These are phyloP conservation scores for Fusarium praegraminearum DNA, from an alignment of 2,329 filamentous ascomycete species.

Conservation along the genomic window DNA sequence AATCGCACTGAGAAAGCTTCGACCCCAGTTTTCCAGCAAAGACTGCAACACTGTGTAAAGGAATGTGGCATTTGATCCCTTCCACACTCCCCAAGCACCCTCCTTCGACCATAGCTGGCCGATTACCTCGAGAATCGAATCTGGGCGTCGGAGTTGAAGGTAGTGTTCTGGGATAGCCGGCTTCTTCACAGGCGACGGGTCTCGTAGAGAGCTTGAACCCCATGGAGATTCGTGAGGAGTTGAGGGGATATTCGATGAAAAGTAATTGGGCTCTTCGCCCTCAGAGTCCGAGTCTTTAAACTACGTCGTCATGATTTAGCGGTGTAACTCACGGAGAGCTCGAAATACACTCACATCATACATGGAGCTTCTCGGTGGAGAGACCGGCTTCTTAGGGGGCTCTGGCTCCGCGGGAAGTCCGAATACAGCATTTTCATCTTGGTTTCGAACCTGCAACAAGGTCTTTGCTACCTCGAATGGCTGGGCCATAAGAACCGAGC, in stretches of 20 bases:
- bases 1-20: slow-evolving; percentile 89
- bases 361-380: slow-evolving; percentile 52
- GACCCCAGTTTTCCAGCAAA: slow-evolving; percentile 90
- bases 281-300: slow-evolving; percentile 74
- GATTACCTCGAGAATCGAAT: slow-evolving; percentile 88
- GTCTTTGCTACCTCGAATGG: slow-evolving; percentile 98
- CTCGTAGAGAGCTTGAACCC: slow-evolving; percentile 50
- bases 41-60: slow-evolving; percentile 89
- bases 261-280: slow-evolving; percentile 85
- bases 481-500: slow-evolving; percentile 87
- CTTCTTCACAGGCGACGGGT: slow-evolving; percentile 52
- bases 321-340: slow-evolving; percentile 21
- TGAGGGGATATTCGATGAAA: slow-evolving; percentile 73
- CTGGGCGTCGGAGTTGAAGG: slow-evolving; percentile 77
- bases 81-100: slow-evolving; percentile 93
- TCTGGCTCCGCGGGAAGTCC: slow-evolving; percentile 44
- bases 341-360: slow-evolving; percentile 50
- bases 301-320: slow-evolving; percentile 46
- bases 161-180: slow-evolving; percentile 63
- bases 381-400: slow-evolving; percentile 46
- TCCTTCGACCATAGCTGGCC: slow-evolving; percentile 90
- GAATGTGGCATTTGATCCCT: slow-evolving; percentile 91
- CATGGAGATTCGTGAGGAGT: slow-evolving; percentile 64
- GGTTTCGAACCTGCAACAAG: slow-evolving; percentile 80
- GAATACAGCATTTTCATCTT: slow-evolving; percentile 61